These are phyloP conservation scores for Vanilla planifolia DNA, from an alignment of 106 monocot genomes.

Conservation along the genomic window DNA sequence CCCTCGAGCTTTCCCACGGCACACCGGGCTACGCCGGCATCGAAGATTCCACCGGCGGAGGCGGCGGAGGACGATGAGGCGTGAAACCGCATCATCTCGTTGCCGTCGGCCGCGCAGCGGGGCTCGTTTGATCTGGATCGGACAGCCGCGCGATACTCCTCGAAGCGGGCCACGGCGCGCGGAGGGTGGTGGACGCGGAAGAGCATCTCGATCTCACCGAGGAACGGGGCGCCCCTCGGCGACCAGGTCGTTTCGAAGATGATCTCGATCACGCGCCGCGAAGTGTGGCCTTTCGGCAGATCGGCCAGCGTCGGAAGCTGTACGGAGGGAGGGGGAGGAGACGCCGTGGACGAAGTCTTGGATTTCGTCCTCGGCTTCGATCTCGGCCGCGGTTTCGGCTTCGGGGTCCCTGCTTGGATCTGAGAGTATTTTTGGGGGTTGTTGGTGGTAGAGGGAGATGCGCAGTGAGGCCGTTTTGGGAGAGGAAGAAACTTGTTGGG, in stretches of 20 bases:
- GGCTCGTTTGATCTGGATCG: slow-evolving; percentile 21
- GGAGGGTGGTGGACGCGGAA: slow-evolving; percentile 76
- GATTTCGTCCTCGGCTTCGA: slow-evolving; percentile 12
- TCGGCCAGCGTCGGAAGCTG: slow-evolving; percentile 35
- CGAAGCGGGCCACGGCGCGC: slow-evolving; percentile 60
- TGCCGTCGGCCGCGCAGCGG: slow-evolving; percentile 79
- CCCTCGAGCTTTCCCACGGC: slow-evolving; percentile 5
- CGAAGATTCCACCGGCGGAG: slow-evolving; percentile 11
- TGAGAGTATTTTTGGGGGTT: neutral
- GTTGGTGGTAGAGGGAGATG: neutral
- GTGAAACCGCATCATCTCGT: slow-evolving; percentile 92
- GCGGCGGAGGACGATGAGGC: slow-evolving; percentile 4
- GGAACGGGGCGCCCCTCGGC: slow-evolving; percentile 24
- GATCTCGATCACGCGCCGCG: slow-evolving; percentile 69
- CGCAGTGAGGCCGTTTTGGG: slow-evolving; percentile 11
- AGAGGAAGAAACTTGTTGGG: slow-evolving; percentile 15
- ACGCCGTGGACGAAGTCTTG: slow-evolving; percentile 8
- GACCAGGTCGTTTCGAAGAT: slow-evolving; percentile 82
- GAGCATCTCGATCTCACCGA: slow-evolving; percentile 63
- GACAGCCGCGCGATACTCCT: slow-evolving; percentile 63
- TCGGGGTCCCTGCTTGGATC: slow-evolving; percentile 17
- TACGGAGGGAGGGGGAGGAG: slow-evolving; percentile 13
- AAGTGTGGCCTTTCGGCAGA: slow-evolving; percentile 55
- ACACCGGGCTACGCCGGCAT: slow-evolving; percentile 13
- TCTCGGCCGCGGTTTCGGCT: neutral